Base-by-base conservation (phyloP, 495 filamentous ascomycete species). In the Cercophora sp. region DNA sequence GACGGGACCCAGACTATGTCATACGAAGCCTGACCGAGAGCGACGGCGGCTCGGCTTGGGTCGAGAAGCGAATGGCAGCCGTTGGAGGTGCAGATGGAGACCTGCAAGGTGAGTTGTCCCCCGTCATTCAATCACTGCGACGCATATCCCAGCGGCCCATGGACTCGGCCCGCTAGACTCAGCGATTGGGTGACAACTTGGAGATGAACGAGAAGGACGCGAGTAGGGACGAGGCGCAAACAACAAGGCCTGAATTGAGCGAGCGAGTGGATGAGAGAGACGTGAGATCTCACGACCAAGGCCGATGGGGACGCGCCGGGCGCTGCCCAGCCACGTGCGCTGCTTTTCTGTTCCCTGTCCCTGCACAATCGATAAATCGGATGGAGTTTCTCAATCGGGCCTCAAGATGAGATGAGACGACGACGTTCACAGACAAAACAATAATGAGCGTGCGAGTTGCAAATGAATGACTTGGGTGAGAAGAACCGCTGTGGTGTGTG, bases 61-160 rank as follows among this genome's bases (percentile, higher is more conserved):
- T 48, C 24, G 25, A n/a, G 42, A 62, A 57, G 54, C 61, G 65
- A 66, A 63, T 67, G 60, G 56, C 64, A 65, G 61, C 59, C 60
- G 68, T 68, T 66, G 55, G 62, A 70, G 62, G 65, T 67, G 70
- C 68, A 68, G 68, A 65, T 63, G 58, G 60, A 57, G 58, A 59
- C 48, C 62, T 75, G 72, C 72, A 71, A 67, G 70, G 69, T 75
- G 70, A 74, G 70, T 75, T 75, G 72, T 72, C 67, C 72, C 68
- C 61, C 61, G 54, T 57, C 62, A 51, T 56, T 63, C 60, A 58
- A 57, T 56, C 62, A 27, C 46, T 46, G 45, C 45, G 27, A 36
- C 31, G 32, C 46, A 34, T 35, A 19, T 29, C 43, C 43, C 24
- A 27, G 13, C 43, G 43, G 26, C 43, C 43, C 43, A 47, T 27